These are phyloP conservation scores for Glaciozyma martinii DNA, from an alignment of 768 basidiomycete genomes.

Conservation along the genomic window DNA sequence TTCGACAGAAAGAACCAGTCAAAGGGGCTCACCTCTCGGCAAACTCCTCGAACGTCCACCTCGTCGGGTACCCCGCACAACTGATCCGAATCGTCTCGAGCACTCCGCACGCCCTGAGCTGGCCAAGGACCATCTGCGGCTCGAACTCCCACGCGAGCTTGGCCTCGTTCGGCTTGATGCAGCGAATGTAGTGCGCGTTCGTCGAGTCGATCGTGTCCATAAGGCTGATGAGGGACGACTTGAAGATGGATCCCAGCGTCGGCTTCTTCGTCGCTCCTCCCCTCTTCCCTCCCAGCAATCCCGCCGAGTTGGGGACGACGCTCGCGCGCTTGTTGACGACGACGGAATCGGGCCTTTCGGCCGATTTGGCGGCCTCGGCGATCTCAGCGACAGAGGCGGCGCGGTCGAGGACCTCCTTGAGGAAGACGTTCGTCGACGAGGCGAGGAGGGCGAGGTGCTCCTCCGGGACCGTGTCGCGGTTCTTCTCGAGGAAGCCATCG, in stretches of 20 bases:
- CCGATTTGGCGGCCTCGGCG: constrained; percentile 46
- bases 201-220: constrained; percentile 98
- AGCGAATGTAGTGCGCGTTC: constrained; percentile 97
- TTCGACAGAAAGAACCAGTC: not conserved
- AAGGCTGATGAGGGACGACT: constrained; percentile 77
- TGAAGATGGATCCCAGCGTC: constrained; percentile 97
- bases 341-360: constrained; percentile 19
- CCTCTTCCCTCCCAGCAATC: constrained; percentile 43
- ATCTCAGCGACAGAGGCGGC: constrained; percentile 60
- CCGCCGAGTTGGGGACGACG: not conserved
- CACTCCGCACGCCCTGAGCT: constrained; percentile 95
- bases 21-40: constrained; percentile 68
- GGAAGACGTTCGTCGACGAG: constrained; percentile 77
- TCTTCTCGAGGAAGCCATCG: constrained; percentile 98
- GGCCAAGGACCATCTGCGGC: constrained; percentile 87
- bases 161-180: constrained; percentile 96
- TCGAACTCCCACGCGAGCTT: constrained; percentile 96
- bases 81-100: constrained; percentile 97
- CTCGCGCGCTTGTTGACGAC: constrained; percentile 27
- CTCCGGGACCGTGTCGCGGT: constrained; percentile 95
- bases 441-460: constrained; percentile 88
- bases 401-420: constrained; percentile 87
- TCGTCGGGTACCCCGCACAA: constrained; percentile 95
- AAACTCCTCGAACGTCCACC: constrained; percentile 98
- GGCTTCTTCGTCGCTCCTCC: constrained; percentile 71